A percentile compares a stretch with the other conserved stretches of the same genome.
Evolutionary conservation across 768 basidiomycete species (phyloP).

Genomic region (Omphalotus guepiniiformis): DNA sequence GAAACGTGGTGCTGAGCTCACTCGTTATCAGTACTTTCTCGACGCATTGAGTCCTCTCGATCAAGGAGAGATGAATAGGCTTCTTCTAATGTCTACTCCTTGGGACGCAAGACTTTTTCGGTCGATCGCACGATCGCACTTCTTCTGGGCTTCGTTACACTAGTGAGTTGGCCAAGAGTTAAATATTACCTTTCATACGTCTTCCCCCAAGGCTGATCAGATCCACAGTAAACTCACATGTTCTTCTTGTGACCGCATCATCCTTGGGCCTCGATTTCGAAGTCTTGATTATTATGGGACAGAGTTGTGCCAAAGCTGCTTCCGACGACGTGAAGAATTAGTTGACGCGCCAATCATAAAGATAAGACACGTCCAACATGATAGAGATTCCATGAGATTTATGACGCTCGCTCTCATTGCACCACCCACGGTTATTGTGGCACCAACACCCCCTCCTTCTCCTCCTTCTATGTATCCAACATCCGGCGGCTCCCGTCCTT

Average conservation of each 20-base stretch:
- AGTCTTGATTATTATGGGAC: neutral
- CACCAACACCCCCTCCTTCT: too few relatives aligned
- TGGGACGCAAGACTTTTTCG: neutral
- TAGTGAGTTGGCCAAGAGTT: conserved; percentile 1
- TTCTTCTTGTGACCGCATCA: neutral
- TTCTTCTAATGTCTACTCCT: neutral
- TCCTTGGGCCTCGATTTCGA: too few relatives aligned
- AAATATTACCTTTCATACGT: neutral
- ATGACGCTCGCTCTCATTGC: too few relatives aligned
- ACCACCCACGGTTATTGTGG: too few relatives aligned
- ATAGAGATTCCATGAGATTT: too few relatives aligned
- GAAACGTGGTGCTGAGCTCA: neutral
- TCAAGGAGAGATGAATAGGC: neutral
- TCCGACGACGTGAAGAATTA: too few relatives aligned
- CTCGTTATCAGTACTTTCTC: conserved; percentile 1
- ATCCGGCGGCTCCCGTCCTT: too few relatives aligned
- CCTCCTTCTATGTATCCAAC: too few relatives aligned
- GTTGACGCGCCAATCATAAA: too few relatives aligned
- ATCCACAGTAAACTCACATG: neutral
- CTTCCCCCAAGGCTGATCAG: neutral
- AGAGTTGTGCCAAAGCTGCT: neutral
- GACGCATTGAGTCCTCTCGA: neutral
- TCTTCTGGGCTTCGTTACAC: conserved; percentile 1
- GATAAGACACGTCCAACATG: too few relatives aligned
- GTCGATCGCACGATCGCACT: neutral